Evolutionary conservation across 768 basidiomycete genomes (phyloP).

Genomic region (Xanthoconium purpureum): DNA sequence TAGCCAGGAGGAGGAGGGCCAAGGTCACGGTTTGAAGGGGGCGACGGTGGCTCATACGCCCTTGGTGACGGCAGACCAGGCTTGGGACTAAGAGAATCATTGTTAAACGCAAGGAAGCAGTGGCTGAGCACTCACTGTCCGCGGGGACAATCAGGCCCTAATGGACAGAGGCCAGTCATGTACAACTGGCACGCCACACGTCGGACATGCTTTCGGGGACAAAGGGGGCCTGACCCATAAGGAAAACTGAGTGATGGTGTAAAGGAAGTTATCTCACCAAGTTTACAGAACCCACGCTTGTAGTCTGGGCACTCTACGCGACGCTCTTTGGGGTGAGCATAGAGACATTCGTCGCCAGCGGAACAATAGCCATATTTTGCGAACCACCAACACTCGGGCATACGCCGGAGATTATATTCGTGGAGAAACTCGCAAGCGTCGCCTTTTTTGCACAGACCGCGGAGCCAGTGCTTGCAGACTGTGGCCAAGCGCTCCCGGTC

Average conservation of each 20-base stretch:
- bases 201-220: conserved; percentile 90
- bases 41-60: conserved; percentile 75
- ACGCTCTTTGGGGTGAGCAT: conserved; percentile 91
- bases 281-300: conserved; percentile 90
- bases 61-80: conserved; percentile 64
- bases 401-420: conserved; percentile 95
- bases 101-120: conserved; percentile 6
- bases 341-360: conserved; percentile 95
- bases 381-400: conserved; percentile 99
- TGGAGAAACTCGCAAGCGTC: conserved; percentile 98
- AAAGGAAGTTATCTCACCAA: conserved; percentile 53
- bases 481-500: conserved; percentile 83
- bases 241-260: conserved; percentile 1
- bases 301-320: conserved; percentile 94
- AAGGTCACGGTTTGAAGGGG: conserved; percentile 72
- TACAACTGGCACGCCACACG: conserved; percentile 89
- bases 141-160: conserved; percentile 81
- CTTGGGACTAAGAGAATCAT: conserved; percentile 59
- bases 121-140: conserved; percentile 69
- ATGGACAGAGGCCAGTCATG: conserved; percentile 88
- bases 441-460: conserved; percentile 97
- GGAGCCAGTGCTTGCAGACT: conserved; percentile 98
- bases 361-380: conserved; percentile 98
- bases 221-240: conserved; percentile 63
- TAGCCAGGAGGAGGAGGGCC: conserved; percentile 93